phyloP scores from a whole-genome alignment of 2,329 filamentous ascomycete genomes.

The Microsporum audouinii region DNA sequence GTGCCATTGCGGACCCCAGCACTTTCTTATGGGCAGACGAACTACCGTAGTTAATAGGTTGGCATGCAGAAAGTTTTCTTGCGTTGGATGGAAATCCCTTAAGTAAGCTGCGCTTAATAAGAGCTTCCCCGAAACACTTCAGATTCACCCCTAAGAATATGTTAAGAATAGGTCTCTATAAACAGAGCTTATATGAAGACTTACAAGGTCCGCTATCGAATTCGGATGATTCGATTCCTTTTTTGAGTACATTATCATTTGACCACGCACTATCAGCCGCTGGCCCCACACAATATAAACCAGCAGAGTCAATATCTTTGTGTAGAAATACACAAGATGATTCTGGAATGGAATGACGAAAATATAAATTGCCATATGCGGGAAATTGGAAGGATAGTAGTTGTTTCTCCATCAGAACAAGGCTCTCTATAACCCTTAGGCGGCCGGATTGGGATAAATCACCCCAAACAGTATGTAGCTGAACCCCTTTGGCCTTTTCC shows the following conservation, averaged over 20 bases:
- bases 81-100: neutral
- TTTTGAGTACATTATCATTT: neutral
- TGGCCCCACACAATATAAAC: slow-evolving; percentile 11
- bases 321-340: slow-evolving; percentile 17
- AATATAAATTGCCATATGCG: slow-evolving; percentile 19
- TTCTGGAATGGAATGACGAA: slow-evolving; percentile 16
- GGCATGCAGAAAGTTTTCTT: neutral
- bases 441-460: slow-evolving; percentile 12
- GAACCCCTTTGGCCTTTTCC: slow-evolving; percentile 22
- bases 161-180: neutral
- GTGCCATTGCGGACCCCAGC: neutral
- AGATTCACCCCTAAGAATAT: neutral
- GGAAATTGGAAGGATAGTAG: slow-evolving; percentile 17
- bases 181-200: neutral
- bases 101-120: neutral
- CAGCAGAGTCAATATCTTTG: slow-evolving; percentile 11
- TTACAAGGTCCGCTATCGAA: neutral
- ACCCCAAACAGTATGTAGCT: neutral
- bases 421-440: slow-evolving; percentile 16
- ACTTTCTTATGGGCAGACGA: neutral
- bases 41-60: neutral
- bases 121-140: neutral
- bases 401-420: slow-evolving; percentile 15
- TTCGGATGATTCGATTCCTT: neutral
- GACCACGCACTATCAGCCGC: neutral